A percentile compares a stretch with the other conserved stretches of the same genome.
Evolutionary conservation across 192 early-diverging fungal species (phyloP).

Genomic region (Chytriomyces sp.): DNA sequence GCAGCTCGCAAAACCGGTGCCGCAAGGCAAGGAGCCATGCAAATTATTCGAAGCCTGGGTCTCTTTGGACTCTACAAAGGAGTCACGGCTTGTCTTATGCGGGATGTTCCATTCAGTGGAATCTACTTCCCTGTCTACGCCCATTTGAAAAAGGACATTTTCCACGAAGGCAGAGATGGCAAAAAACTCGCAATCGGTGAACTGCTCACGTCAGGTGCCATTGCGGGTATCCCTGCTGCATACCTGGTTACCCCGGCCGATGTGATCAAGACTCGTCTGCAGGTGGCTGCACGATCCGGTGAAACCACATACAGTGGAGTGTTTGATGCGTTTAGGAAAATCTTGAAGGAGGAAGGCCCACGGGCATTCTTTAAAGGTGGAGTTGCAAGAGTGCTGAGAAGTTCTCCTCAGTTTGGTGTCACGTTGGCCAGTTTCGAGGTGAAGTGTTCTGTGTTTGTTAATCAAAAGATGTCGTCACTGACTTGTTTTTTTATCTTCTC

Average conservation of each 20-base stretch:
- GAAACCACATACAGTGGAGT: constrained; percentile 89
- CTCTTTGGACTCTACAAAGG: constrained; percentile 92
- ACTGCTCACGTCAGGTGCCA: constrained; percentile 83
- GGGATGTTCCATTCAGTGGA: constrained; percentile 91
- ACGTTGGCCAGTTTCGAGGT: constrained; percentile 90
- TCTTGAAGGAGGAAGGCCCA: constrained; percentile 86
- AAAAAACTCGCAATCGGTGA: constrained; percentile 66
- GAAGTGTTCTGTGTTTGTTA: not conserved
- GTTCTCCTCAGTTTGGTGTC: constrained; percentile 93
- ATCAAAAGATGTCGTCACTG: not conserved
- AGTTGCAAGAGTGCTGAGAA: constrained; percentile 84
- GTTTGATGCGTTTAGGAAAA: constrained; percentile 81
- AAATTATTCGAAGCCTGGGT: constrained; percentile 86
- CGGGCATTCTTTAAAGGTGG: constrained; percentile 97
- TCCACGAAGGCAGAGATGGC: constrained; percentile 74
- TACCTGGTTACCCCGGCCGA: constrained; percentile 96
- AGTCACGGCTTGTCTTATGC: constrained; percentile 93
- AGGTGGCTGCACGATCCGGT: constrained; percentile 87
- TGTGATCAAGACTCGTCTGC: constrained; percentile 95
- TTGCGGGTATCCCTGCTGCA: constrained; percentile 94
- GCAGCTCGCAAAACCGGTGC: constrained; percentile 43
- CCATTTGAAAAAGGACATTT: constrained; percentile 89
- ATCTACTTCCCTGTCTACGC: constrained; percentile 98
- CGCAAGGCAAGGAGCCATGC: constrained; percentile 75
- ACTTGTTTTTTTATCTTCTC: not conserved